Evolutionary conservation across 2,329 filamentous ascomycete genomes (phyloP).

Genomic region (Pseudogymnoascus sp.): DNA sequence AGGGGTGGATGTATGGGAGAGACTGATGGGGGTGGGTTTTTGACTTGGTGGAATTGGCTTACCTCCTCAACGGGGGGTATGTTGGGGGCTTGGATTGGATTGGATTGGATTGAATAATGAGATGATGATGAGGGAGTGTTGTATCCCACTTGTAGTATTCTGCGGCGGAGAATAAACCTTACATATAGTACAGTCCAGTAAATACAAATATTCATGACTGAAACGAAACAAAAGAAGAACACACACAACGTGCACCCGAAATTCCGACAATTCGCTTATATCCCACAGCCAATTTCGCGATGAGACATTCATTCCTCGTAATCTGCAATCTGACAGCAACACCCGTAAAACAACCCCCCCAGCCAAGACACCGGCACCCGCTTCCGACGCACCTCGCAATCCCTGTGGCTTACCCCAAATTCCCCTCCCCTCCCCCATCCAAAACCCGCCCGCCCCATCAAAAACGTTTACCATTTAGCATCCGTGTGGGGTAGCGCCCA

Average conservation of each 20-base stretch:
- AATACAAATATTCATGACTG: background rate
- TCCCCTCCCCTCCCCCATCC: too few species aligned
- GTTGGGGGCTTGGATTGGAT: background rate
- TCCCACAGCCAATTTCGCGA: background rate
- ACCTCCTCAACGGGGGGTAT: background rate
- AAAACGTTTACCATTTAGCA: background rate
- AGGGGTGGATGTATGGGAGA: background rate
- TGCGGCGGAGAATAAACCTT: background rate
- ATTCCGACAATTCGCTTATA: background rate
- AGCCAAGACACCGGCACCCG: background rate
- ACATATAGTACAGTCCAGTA: background rate
- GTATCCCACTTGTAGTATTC: background rate
- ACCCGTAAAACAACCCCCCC: background rate
- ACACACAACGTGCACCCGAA: background rate
- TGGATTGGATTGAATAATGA: background rate
- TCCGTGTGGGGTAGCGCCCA: background rate
- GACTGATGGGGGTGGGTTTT: background rate
- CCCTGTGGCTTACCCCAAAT: background rate
- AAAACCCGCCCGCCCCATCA: background rate
- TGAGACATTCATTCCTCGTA: background rate
- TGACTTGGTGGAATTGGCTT: background rate
- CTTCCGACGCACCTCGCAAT: background rate
- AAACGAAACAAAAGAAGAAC: background rate
- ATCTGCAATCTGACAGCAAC: background rate
- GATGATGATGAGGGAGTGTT: background rate